Percentiles rank a stretch among this genome's conserved stretches.
These are phyloP conservation scores for Glomus cerebriforme DNA, from an alignment of 192 early-diverging fungal genomes.

Conservation along the genomic window DNA sequence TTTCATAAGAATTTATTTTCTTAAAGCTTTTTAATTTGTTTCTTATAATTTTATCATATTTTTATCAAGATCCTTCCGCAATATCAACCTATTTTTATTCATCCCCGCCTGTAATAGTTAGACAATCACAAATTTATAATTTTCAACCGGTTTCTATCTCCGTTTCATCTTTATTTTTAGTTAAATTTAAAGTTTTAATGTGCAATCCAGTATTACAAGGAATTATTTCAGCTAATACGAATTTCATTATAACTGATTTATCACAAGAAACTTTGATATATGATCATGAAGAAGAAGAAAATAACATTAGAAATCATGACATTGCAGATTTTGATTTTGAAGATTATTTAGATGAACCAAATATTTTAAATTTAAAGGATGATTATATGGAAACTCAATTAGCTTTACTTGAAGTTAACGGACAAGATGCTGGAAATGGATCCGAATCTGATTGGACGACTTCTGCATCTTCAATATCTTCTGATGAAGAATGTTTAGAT, in stretches of 20 bases:
- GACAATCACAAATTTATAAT: constrained; percentile 39
- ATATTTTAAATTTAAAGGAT: constrained; percentile 30
- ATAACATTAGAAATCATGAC: constrained; percentile 34
- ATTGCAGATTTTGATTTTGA: constrained; percentile 38
- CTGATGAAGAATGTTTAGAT: constrained; percentile 14
- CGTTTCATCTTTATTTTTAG: neutral
- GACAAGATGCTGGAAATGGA: constrained; percentile 6
- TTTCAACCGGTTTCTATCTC: constrained; percentile 30
- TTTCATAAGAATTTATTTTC: constrained; percentile 19
- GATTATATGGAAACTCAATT: constrained; percentile 42
- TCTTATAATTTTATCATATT: constrained; percentile 9
- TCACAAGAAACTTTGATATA: constrained; percentile 27
- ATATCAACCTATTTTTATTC: constrained; percentile 38
- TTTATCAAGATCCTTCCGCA: constrained; percentile 32
- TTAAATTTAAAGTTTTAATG: constrained; percentile 54
- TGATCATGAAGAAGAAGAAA: constrained; percentile 35
- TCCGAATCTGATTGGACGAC: neutral
- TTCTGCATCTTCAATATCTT: neutral
- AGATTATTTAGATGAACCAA: constrained; percentile 35
- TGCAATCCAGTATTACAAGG: constrained; percentile 70
- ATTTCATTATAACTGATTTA: constrained; percentile 58
- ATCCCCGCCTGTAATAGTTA: constrained; percentile 39
- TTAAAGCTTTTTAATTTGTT: constrained; percentile 16
- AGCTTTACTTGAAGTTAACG: constrained; percentile 39
- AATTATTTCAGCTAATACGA: constrained; percentile 52